Base-by-base conservation (phyloP, 176 grass and related monocot genomes). In the Calamus simplicifolius region DNA sequence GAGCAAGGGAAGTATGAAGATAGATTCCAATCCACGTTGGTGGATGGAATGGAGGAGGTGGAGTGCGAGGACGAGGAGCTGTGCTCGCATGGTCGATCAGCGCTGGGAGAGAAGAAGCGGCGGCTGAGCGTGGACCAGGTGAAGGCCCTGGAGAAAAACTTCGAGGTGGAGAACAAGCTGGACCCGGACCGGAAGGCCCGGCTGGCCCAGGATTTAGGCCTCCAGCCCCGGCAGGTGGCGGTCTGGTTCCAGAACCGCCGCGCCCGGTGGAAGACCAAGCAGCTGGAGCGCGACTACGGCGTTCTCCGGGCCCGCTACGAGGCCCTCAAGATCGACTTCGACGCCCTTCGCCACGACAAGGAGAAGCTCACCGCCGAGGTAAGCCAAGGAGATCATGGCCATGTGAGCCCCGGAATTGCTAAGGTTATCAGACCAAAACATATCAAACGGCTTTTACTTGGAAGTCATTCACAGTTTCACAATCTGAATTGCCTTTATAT, bases 181-280 rank as follows among this genome's bases (percentile, higher is more conserved):
- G 85, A 79, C 66, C 85, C 81, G 29, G 81, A 89, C 48, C 81
- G 77, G 16, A 89, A 89, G 69, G 79, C 77, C 25, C 56, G 61
- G 31, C 75, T 89, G 23, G 77, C 85, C 1, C 73, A 63, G 12
- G 85, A 89, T 30, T 73, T 89, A 12, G 52, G 56, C 16, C 85
- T 89, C 56, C 81, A 85, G 54, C 85, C 85, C n/a, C 73, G 85
- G 3, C 85, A 89, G 69, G 85, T 89, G 18, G 85, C 81, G 19
- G 73, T 89, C 51, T 89, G 85, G 85, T 89, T 89, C 73, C 85
- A 89, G 77, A 89, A 89, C 81, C 80, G 85, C 28, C 85, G 85
- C 54, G 85, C 85, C 19, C 68, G 85, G n/a, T 89, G 73, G 76
- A 89, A 89, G 81, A 84, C 81, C 25, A 89, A 89, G 69, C 76